A percentile compares a stretch with the other conserved stretches of the same genome.
Evolutionary conservation across 1,139 yeast genomes (phyloP).

Genomic region (Suhomyces choctaworum): DNA sequence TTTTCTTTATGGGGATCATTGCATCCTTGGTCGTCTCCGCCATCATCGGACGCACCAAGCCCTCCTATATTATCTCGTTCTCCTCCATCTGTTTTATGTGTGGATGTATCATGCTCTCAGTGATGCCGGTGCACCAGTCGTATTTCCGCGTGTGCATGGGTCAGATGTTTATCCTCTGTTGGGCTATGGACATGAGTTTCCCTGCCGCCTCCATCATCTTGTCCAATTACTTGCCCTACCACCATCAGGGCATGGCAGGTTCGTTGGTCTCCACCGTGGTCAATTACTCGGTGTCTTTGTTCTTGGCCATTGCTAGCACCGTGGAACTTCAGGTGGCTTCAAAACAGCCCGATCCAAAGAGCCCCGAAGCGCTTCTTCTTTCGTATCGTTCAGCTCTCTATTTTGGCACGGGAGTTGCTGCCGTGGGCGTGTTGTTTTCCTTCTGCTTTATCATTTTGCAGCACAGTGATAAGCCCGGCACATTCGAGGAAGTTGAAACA

Average conservation of each 20-base stretch:
- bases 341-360: conserved; percentile 15
- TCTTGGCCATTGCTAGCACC: conserved; percentile 52
- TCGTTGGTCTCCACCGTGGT: conserved; percentile 55
- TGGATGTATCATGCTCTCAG: conserved; percentile 49
- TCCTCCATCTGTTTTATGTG: conserved; percentile 48
- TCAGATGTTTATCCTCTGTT: conserved; percentile 48
- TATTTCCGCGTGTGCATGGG: conserved; percentile 49
- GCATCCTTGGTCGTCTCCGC: conserved; percentile 49
- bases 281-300: conserved; percentile 54
- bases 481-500: conserved; percentile 7
- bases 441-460: conserved; percentile 32
- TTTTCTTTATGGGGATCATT: conserved; percentile 45
- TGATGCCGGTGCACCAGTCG: conserved; percentile 50
- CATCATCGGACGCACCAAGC: conserved; percentile 41
- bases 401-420: conserved; percentile 41
- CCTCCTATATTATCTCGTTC: conserved; percentile 45
- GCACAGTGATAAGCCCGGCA: conserved; percentile 12
- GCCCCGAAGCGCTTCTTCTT: conserved; percentile 21
- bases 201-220: conserved; percentile 57
- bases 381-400: conserved; percentile 49
- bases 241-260: conserved; percentile 63
- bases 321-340: conserved; percentile 42
- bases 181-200: conserved; percentile 62
- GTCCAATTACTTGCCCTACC: conserved; percentile 50
- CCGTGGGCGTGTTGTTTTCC: conserved; percentile 33